A percentile compares a stretch with the other conserved stretches of the same genome.
These are phyloP conservation scores for Talaromyces sp. DNA, from an alignment of 2,329 filamentous ascomycete species.

Conservation along the genomic window DNA sequence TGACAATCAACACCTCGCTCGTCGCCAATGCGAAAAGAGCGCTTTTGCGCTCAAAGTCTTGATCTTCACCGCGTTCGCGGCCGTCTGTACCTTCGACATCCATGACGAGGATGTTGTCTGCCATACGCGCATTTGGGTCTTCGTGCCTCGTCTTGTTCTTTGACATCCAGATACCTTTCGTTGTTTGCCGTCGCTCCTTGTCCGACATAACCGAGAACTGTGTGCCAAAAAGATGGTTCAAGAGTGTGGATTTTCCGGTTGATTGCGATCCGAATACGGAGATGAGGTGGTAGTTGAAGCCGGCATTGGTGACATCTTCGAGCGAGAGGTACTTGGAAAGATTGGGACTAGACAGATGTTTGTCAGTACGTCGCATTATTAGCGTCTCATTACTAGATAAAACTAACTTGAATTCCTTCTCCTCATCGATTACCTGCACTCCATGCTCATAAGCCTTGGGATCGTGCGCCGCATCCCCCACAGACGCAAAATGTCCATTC, in stretches of 20 bases:
- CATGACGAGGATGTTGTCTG: slow-evolving; percentile 98
- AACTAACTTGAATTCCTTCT: slow-evolving; percentile 92
- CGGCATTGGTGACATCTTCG: slow-evolving; percentile 77
- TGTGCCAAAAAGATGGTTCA: slow-evolving; percentile 94
- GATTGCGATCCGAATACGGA: slow-evolving; percentile 99
- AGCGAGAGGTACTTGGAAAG: slow-evolving; percentile 77
- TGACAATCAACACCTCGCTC: slow-evolving; percentile 95
- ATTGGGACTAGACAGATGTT: slow-evolving; percentile 56
- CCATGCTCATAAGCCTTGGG: slow-evolving; percentile 71
- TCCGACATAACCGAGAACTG: slow-evolving; percentile 98
- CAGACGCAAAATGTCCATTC: slow-evolving; percentile 47
- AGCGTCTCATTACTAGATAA: not conserved
- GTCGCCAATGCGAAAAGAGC: slow-evolving; percentile 95
- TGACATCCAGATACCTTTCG: slow-evolving; percentile 99
- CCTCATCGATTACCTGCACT: slow-evolving; percentile 93
- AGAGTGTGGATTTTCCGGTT: slow-evolving; percentile 93
- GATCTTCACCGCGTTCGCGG: slow-evolving; percentile 91
- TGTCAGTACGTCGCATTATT: not conserved
- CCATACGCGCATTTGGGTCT: slow-evolving; percentile 62
- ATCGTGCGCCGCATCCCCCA: slow-evolving; percentile 35
- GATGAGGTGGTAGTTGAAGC: slow-evolving; percentile 99
- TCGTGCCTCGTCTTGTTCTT: slow-evolving; percentile 71
- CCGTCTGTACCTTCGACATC: slow-evolving; percentile 98
- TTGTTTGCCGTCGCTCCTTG: slow-evolving; percentile 88
- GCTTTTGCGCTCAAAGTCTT: slow-evolving; percentile 98